Conservation (phyloP, 768 basidiomycete species). For the Collybia sp. region DNA sequence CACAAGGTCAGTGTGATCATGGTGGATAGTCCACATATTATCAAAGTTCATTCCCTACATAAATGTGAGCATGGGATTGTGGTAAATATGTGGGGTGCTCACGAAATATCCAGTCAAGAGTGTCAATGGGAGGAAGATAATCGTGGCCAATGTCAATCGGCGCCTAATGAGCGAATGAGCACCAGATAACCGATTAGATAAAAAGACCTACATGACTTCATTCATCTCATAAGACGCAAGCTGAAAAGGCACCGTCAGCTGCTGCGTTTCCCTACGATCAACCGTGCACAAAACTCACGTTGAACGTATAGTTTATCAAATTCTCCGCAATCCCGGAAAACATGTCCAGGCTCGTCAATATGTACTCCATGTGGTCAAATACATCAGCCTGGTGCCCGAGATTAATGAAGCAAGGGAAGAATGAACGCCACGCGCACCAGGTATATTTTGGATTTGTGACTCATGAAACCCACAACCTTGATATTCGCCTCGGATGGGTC, state of each 20-base stretch:
- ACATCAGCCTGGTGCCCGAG: slow-evolving; percentile 56
- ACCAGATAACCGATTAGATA: background rate
- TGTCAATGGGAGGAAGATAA: slow-evolving; percentile 68
- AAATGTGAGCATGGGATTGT: background rate
- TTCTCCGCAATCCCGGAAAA: slow-evolving; percentile 69
- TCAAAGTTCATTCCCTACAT: slow-evolving; percentile 68
- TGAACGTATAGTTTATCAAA: slow-evolving; percentile 71
- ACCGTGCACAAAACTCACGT: slow-evolving; percentile 35
- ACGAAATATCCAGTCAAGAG: slow-evolving; percentile 74
- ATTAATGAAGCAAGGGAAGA: background rate
- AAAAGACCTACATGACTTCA: slow-evolving; percentile 51
- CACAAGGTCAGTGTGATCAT: slow-evolving; percentile 38
- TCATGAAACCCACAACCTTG: slow-evolving; percentile 58
- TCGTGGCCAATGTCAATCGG: slow-evolving; percentile 60
- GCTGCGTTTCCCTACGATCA: background rate
- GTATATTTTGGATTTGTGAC: slow-evolving; percentile 65
- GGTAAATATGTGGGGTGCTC: slow-evolving; percentile 16
- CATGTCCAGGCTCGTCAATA: slow-evolving; percentile 67
- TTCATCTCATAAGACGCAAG: slow-evolving; percentile 75
- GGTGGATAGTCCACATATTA: slow-evolving; percentile 42
- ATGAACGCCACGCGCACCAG: slow-evolving; percentile 29
- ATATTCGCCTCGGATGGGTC: slow-evolving; percentile 27
- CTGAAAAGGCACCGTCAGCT: slow-evolving; percentile 23
- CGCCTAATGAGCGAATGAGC: slow-evolving; percentile 33
- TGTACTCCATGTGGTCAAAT: slow-evolving; percentile 73